Evolutionary conservation across 2,329 filamentous ascomycete species (phyloP), one percentile per base, ranked within the genome.

Genomic region (Aspergillus novofumigatus): DNA sequence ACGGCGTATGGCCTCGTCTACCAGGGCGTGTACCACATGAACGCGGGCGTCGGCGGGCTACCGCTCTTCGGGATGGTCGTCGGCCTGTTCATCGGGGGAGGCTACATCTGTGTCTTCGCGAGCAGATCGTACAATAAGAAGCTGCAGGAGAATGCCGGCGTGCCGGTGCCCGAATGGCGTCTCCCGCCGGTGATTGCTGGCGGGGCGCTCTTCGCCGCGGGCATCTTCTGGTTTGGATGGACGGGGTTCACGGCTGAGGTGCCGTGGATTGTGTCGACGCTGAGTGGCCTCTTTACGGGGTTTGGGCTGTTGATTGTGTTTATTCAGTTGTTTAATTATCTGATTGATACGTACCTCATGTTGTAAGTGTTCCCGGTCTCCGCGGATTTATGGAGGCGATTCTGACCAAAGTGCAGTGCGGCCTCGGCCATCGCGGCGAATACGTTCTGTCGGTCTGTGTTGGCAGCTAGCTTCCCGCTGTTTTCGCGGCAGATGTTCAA

Each of bases 31-130:
- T 88, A 96, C 72, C 81, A 83, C 62, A 88, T 93, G 77, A 84
- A 77, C 35, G 67, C 81, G 1, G 92, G 92, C 56, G 74, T 90
- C 20, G 83, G 86, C 3, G 92, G 91, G 1, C 80, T 96, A 4
- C 86, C 91, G 7, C 92, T 92, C 72, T 90, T 96, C 65, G 92
- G 91, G 54, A 90, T 96, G 87, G 84, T 94, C 52, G 66, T 80
- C 8, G 91, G 91, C 49, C 83, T 91, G 69, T 59, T 93, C 17
- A 74, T 90, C 54, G 89, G 88, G 0, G 89, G 88, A 51, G 58
- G 79, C 8, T 80, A 81, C 49, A 86, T 92, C 62, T 5, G 8
- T 21, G 76, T 89, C 52, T 65, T 83, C 81, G 82, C 66, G 83
- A 90, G 71, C 84, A 85, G n/a, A 79, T 28, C 80, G 69, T 93